Percentiles rank a stretch among this genome's conserved stretches.
phyloP scores from a whole-genome alignment of 2,329 filamentous ascomycete species.

The Stylonectria norvegica region DNA sequence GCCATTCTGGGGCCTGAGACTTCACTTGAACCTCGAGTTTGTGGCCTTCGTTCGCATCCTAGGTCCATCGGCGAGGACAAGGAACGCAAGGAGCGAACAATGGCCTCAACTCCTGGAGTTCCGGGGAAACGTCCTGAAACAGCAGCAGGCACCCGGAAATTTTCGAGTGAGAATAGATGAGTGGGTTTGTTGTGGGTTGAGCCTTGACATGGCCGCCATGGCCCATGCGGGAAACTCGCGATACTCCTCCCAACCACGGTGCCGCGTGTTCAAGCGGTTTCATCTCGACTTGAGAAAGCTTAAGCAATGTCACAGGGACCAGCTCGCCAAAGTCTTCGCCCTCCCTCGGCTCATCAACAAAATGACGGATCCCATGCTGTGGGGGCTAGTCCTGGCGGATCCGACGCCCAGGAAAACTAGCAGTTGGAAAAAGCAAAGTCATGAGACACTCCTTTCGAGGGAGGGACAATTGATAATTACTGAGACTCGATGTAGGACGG shows the following conservation, averaged over 20 bases:
- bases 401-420: slow-evolving; percentile 6
- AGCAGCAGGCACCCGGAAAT: slow-evolving; percentile 3
- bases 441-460: neutral
- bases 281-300: slow-evolving; percentile 15
- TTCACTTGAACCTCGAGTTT: too few relatives aligned
- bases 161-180: slow-evolving; percentile 15
- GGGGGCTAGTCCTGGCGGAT: slow-evolving; percentile 5
- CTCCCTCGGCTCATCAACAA: slow-evolving; percentile 2
- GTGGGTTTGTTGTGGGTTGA: neutral
- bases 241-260: slow-evolving; percentile 3
- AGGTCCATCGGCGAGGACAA: slow-evolving; percentile 6
- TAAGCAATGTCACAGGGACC: slow-evolving; percentile 9
- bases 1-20: too few relatives aligned
- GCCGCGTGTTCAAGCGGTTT: slow-evolving; percentile 12
- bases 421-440: slow-evolving; percentile 15
- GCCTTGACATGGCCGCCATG: slow-evolving; percentile 4
- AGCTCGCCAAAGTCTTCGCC: slow-evolving; percentile 8
- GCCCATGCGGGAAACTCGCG: slow-evolving; percentile 2
- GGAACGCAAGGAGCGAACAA: slow-evolving; percentile 6
- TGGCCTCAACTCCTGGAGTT: slow-evolving; percentile 14
- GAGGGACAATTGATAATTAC: too few relatives aligned
- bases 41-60: too few relatives aligned
- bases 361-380: slow-evolving; percentile 10
- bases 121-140: slow-evolving; percentile 22
- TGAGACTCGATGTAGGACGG: too few relatives aligned